Evolutionary conservation across 345 rosid species (phyloP).

Genomic region (Salix suchowensis): DNA sequence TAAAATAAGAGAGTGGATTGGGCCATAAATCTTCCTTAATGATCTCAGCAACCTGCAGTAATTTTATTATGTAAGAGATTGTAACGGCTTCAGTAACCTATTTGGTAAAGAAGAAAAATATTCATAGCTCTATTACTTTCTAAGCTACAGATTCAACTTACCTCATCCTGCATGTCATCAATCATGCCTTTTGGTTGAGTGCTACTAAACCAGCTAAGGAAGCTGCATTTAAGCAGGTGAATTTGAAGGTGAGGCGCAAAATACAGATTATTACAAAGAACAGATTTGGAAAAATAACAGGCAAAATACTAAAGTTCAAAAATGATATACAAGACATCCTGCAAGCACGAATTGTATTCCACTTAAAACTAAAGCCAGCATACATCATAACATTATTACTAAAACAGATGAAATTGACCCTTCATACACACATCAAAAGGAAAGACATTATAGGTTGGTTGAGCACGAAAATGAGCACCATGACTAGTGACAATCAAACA

Average conservation of each 20-base stretch:
- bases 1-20: conserved; percentile 83
- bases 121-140: neutral
- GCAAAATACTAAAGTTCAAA: neutral
- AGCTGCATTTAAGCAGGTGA: conserved; percentile 41
- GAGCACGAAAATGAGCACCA: neutral
- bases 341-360: neutral
- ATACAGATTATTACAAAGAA: neutral
- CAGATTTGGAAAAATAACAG: neutral
- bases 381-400: neutral
- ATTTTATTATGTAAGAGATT: neutral
- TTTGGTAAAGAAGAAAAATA: neutral
- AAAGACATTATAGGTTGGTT: neutral
- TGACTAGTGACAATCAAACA: neutral
- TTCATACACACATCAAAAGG: neutral
- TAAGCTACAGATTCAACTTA: conserved; percentile 20
- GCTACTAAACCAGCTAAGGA: conserved; percentile 80
- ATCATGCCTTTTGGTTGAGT: conserved; percentile 48
- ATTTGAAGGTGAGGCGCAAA: neutral
- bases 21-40: conserved; percentile 96
- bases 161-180: conserved; percentile 79
- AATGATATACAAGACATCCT: neutral
- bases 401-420: neutral
- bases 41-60: conserved; percentile 75
- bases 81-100: neutral
- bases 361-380: neutral